Evolutionary conservation across 495 filamentous ascomycete genomes (phyloP).

Genomic region (Tuber microsphaerosporum): DNA sequence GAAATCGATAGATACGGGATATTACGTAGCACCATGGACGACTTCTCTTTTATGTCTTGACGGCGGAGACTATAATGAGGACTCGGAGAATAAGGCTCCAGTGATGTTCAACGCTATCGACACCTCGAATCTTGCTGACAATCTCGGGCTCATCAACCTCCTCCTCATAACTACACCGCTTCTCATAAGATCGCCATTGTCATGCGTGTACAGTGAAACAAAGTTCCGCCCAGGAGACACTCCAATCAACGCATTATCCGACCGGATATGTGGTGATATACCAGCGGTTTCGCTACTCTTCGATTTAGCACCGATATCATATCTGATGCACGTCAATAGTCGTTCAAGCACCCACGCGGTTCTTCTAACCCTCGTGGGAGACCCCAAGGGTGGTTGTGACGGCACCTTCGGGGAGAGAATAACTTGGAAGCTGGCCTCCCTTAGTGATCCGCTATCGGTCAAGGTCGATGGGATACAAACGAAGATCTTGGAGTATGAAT

Average conservation of each 20-base stretch:
- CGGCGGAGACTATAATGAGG: slow-evolving; percentile 43
- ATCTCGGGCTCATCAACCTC: slow-evolving; percentile 48
- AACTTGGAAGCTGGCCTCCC: slow-evolving; percentile 37
- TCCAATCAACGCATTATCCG: slow-evolving; percentile 33
- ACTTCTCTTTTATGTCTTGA: slow-evolving; percentile 43
- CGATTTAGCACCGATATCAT: slow-evolving; percentile 48
- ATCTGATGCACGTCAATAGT: slow-evolving; percentile 48
- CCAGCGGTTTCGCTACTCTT: slow-evolving; percentile 47
- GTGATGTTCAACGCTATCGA: slow-evolving; percentile 53
- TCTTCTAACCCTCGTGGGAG: slow-evolving; percentile 30
- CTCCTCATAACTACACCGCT: slow-evolving; percentile 49
- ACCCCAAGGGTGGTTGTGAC: slow-evolving; percentile 15
- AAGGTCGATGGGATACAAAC: slow-evolving; percentile 21
- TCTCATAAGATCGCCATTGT: slow-evolving; percentile 42
- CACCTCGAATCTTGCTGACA: slow-evolving; percentile 51
- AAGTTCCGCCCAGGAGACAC: slow-evolving; percentile 31
- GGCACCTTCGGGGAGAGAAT: slow-evolving; percentile 23
- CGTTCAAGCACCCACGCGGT: slow-evolving; percentile 37
- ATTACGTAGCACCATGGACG: slow-evolving; percentile 39
- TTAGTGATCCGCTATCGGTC: slow-evolving; percentile 17
- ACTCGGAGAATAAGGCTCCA: slow-evolving; percentile 40
- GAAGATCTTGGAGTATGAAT: slow-evolving; percentile 34
- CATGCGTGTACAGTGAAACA: slow-evolving; percentile 49
- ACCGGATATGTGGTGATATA: slow-evolving; percentile 46
- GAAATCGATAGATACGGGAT: slow-evolving; percentile 31